Conservation (phyloP, 106 monocot species). For the Triglochin maritima region DNA sequence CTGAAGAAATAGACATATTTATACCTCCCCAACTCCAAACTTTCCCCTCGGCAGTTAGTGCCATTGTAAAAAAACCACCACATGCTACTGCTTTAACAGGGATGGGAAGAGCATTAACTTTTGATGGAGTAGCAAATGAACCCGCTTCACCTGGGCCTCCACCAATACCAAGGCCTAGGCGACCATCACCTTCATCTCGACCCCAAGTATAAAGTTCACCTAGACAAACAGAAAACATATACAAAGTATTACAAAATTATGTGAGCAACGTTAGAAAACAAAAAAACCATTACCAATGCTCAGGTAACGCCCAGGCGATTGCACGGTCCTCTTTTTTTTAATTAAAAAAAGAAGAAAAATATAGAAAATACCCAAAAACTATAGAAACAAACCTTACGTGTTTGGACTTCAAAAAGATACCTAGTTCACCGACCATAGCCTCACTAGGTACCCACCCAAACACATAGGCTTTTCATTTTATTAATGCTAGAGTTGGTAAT, state of each 20-base stretch:
- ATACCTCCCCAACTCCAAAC: conserved; percentile 98
- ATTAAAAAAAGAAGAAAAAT: too few relatives aligned
- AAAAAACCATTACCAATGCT: too few relatives aligned
- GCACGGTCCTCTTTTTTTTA: too few relatives aligned
- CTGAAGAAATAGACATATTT: too few relatives aligned
- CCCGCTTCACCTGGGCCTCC: conserved; percentile 92
- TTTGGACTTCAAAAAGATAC: too few relatives aligned
- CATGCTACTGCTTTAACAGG: conserved; percentile 66
- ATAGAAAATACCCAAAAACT: too few relatives aligned
- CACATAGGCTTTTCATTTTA: too few relatives aligned
- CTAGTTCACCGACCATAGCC: too few relatives aligned
- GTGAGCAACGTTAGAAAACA: not conserved
- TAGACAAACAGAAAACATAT: conserved; percentile 8
- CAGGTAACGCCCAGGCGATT: too few relatives aligned
- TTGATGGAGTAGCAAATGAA: conserved; percentile 70
- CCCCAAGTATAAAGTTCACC: conserved; percentile 98
- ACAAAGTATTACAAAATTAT: not conserved
- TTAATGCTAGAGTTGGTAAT: too few relatives aligned
- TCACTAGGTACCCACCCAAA: too few relatives aligned
- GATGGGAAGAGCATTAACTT: conserved; percentile 63
- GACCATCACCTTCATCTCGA: conserved; percentile 94
- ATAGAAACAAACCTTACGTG: too few relatives aligned
- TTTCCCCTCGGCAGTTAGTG: conserved; percentile 65
- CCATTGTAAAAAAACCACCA: conserved; percentile 96
- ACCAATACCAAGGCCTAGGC: conserved; percentile 84